phyloP scores from a whole-genome alignment of 768 basidiomycete genomes.

The Dentipellis fragilis region DNA sequence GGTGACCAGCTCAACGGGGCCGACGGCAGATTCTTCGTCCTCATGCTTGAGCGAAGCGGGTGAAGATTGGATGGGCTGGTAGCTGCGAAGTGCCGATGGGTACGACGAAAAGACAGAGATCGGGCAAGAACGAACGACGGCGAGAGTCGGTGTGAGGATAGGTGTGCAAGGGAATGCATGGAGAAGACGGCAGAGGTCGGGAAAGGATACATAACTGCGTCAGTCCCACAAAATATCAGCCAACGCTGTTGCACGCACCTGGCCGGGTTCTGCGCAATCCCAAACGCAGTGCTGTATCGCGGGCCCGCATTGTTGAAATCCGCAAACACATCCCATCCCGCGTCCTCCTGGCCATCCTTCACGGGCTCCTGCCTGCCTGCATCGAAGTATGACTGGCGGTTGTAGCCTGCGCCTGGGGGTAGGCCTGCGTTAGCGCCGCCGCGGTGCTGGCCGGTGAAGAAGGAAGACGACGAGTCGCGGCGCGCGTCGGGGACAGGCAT shows the following conservation, averaged over 20 bases:
- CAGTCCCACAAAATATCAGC: neutral
- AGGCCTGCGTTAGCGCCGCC: constrained; percentile 28
- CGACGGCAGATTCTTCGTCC: constrained; percentile 25
- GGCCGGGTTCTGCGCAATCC: constrained; percentile 24
- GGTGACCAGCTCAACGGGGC: constrained; percentile 79
- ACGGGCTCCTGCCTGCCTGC: constrained; percentile 67
- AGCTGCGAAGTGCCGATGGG: constrained; percentile 7
- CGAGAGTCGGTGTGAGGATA: no score
- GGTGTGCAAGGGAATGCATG: neutral
- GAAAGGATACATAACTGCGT: constrained; percentile 7
- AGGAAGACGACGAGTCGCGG: constrained; percentile 68
- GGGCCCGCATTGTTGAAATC: constrained; percentile 87
- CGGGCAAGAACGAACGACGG: no score
- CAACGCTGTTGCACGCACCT: constrained; percentile 30
- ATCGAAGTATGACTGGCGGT: constrained; percentile 55
- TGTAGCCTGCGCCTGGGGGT: constrained; percentile 62
- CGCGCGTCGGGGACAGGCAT: constrained; percentile 21
- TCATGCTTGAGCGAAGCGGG: constrained; percentile 23
- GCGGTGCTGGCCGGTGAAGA: constrained; percentile 27
- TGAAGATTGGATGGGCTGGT: constrained; percentile 9
- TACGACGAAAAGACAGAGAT: no score
- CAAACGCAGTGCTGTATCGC: constrained; percentile 59
- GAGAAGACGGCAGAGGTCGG: neutral
- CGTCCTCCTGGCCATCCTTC: constrained; percentile 71
- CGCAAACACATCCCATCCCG: constrained; percentile 75